Evolutionary conservation across 1,139 yeast genomes (phyloP), one percentile per base, ranked within the genome.

Genomic region (Hyphopichia buzzinii): DNA sequence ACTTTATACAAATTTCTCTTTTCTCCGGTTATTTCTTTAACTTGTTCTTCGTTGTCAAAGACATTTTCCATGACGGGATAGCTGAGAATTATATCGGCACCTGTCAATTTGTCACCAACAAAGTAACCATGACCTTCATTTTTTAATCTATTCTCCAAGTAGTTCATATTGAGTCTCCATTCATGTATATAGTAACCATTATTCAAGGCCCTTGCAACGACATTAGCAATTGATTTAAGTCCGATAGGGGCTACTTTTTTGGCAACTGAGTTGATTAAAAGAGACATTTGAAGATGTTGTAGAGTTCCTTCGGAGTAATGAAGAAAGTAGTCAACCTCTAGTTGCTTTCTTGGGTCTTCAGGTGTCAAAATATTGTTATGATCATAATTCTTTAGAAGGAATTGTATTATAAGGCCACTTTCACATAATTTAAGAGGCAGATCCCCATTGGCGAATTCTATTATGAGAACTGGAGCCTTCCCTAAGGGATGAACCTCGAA

Each of bases 251-350:
- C 70, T 22, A 59, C 46, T 3, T 58, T 53, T 31, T 57, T 63
- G 3, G 72, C 70, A 6, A 57, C 55, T 33, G 64, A 52, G 33
- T 76, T 63, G 26, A 73, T 61, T 34, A 75, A 55, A 43, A 72
- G 53, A 4, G 77, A 49, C 17, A 75, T 60, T 37, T 64, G 52
- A 12, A 65, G 49, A 16, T 75, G 77, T 50, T 74, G 79, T 34
- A 81, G 54, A 25, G 81, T 66, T 0, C 81, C 84, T 50, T 81
- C 88, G 4, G 77, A 50, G 44, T 70, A 77, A 48, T 77, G 81
- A 36, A 77, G 55, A 44, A 62, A 76, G 52, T 72, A 79, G 42
- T 77, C 77, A 31, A 73, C 73, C 41, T 60, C 48, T 16, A 62
- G 57, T 39, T 57, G 57, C 25, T 67, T 71, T 15, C 62, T 62